Evolutionary conservation across 164 flowering plant species (phyloP), one percentile per base, ranked within the genome.

Genomic region (Vitis cinerea): DNA sequence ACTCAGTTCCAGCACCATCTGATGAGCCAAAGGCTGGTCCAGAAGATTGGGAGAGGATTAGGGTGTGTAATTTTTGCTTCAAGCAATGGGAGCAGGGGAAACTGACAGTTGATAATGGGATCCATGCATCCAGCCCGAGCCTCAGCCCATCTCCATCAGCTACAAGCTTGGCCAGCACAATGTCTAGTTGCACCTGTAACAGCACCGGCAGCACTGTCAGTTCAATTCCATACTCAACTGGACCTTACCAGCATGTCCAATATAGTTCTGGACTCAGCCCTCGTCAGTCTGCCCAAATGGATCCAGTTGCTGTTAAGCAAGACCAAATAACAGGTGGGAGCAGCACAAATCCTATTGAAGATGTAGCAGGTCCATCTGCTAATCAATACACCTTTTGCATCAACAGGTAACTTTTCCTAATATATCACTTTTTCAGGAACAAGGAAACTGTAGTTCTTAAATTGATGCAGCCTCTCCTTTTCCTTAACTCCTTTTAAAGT

Each of bases 21-120:
- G 73, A 65, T 78, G 87, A 86, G 19, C 75, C 77, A 19, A 83
- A 74, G 53, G 50, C 57, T 50, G 68, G 65, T 1, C 59, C 69
- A 10, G 93, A 84, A 73, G 92, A 90, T 55, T 73, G 82, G 77
- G 95, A 87, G 54, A 90, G 82, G 81, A 80, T 92, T 16, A 73
- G 97, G 51, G 92, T 84, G 29, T 92, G 97, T 72, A 90, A 87
- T 63, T 90, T 73, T 73, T 92, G 97, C 79, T 92, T 81, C 78
- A 84, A 84, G 79, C 92, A 87, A 75, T 86, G 93, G 92, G 80
- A 84, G 68, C 81, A 79, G 51, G 85, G 81, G 37, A 56, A 67
- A 73, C 62, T 72, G 15, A 69, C 78, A 4, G 63, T 59, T 64
- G 83, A 82, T 75, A 76, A 81, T 83, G 89, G 84, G 74, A 69